A percentile compares a stretch with the other conserved stretches of the same genome.
phyloP scores from a whole-genome alignment of 768 basidiomycete genomes.

The Trametes cubensis region DNA sequence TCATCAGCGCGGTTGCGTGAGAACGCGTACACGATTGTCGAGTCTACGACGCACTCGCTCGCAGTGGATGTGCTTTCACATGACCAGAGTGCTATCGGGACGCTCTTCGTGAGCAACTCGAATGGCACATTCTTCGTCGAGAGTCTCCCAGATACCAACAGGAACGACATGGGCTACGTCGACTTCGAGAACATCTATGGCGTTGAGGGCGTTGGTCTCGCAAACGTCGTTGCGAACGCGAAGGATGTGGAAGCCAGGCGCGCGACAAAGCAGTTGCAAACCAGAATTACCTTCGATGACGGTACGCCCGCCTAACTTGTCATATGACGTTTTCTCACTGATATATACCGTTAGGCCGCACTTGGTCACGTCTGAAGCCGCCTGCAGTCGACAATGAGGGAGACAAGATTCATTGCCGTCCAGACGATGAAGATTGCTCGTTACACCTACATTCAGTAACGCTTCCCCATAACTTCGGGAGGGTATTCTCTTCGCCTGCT shows the following conservation, averaged over 20 bases:
- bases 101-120: constrained; percentile 93
- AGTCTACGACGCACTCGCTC: constrained; percentile 90
- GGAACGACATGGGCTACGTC: constrained; percentile 86
- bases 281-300: constrained; percentile 89
- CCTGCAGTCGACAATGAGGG: constrained; percentile 63
- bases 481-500: constrained; percentile 92
- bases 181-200: constrained; percentile 91
- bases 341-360: constrained; percentile 48
- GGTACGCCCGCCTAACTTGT: constrained; percentile 42
- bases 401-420: constrained; percentile 62
- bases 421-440: constrained; percentile 66
- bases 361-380: constrained; percentile 71
- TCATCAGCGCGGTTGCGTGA: constrained; percentile 76
- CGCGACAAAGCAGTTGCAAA: constrained; percentile 72
- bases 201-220: constrained; percentile 87
- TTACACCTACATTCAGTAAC: constrained; percentile 95
- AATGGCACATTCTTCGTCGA: constrained; percentile 96
- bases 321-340: not conserved
- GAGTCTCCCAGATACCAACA: constrained; percentile 88
- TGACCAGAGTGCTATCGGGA: constrained; percentile 69
- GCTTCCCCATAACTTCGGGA: constrained; percentile 88
- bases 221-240: constrained; percentile 84
- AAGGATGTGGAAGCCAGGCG: constrained; percentile 77
- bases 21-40: constrained; percentile 95
- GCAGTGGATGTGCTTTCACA: constrained; percentile 91